Base-by-base conservation (phyloP, 176 grass and related monocot species). In the Eleusine coracana region DNA sequence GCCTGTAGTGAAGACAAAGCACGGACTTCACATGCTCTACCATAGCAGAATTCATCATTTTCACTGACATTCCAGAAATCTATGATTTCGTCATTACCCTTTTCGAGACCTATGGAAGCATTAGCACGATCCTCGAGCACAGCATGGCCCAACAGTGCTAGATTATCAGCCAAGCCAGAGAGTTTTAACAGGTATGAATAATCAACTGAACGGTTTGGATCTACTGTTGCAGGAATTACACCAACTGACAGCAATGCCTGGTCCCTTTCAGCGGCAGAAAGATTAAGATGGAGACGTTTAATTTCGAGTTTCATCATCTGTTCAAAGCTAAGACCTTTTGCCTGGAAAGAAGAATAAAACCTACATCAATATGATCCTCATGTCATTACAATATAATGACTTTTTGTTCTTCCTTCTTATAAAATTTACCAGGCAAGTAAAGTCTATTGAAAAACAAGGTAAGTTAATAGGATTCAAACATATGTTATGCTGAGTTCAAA, bases 31-130 rank as follows among this genome's bases (percentile, higher is more conserved):
- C 96, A 99, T 73, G 76, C 68, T 29, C 86, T 91, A 55, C 78
- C 89, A 83, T 74, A 88, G 80, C 96, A 99, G 7, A 66, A 80
- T 86, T 93, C 96, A 81, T 82, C 93, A 87, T 82, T 73, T 88
- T 90, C 90, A 74, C 86, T 90, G 71, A 99, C 86, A 77, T 99
- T 99, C 93, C 96, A 99, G 83, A 99, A 99, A 81, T 96, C 93
- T 77, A 99, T 71, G 61, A 37, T 68, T 71, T 86, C 75, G 20
- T 63, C 56, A 77, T 82, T 79, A 63, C 55, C 78, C 74, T 76
- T 77, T 82, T 92, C 86, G 39, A 99, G 91, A 31, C 93, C 96
- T 74, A 93, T 69, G 11, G 93, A 99, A 80, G 93, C 93, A 93
- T 92, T 96, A 58, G 80, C 77, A 82, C 80, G 73, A 80, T 99